A percentile compares a stretch with the other conserved stretches of the same genome.
These are phyloP conservation scores for Umbilicus rupestris DNA, from an alignment of 164 flowering plant genomes.

Conservation along the genomic window DNA sequence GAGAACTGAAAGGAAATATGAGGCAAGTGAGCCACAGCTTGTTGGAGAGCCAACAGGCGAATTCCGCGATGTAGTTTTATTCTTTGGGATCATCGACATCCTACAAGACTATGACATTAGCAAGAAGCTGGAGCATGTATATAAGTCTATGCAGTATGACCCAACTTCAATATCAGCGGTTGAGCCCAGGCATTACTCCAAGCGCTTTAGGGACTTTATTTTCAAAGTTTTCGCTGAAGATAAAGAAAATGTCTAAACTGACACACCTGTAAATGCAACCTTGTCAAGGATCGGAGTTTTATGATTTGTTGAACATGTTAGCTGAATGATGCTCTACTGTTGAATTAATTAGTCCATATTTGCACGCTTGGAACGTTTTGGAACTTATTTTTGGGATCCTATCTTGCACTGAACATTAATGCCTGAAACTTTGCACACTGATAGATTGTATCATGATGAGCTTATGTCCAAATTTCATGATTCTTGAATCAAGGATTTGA, in stretches of 20 bases:
- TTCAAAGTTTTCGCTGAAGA: slow-evolving; percentile 51
- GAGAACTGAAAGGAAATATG: slow-evolving; percentile 37
- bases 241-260: not conserved
- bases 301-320: too few species aligned
- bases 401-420: too few species aligned
- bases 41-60: slow-evolving; percentile 50
- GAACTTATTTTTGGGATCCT: too few species aligned
- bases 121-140: slow-evolving; percentile 83
- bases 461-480: too few species aligned
- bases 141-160: slow-evolving; percentile 70
- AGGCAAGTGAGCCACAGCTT: slow-evolving; percentile 22
- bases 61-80: slow-evolving; percentile 46
- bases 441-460: too few species aligned
- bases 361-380: too few species aligned
- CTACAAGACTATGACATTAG: slow-evolving; percentile 76
- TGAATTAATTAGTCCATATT: too few species aligned
- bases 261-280: not conserved
- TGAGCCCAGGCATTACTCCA: slow-evolving; percentile 69
- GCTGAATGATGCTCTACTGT: too few species aligned
- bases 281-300: too few species aligned
- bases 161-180: slow-evolving; percentile 78
- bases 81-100: slow-evolving; percentile 79
- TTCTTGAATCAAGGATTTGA: too few species aligned
- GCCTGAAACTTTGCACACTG: too few species aligned
- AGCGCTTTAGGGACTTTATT: slow-evolving; percentile 65